Percentiles rank a stretch among this genome's conserved stretches.
Evolutionary conservation across 1,284 basidiomycete genomes (phyloP).

Genomic region (Phaffia rhodozyma): DNA sequence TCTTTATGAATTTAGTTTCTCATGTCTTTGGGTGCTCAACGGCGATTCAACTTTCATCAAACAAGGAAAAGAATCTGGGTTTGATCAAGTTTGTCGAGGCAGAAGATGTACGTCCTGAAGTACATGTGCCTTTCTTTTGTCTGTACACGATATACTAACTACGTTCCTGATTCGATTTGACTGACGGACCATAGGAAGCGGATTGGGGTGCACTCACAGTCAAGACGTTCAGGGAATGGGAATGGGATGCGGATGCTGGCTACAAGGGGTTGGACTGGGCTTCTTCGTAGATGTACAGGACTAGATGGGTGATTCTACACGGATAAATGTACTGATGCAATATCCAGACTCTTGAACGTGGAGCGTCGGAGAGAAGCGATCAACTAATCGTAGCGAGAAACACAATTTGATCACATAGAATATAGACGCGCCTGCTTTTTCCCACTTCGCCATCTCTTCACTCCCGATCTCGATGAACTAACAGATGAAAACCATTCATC

Average conservation of each 20-base stretch:
- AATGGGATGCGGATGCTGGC: conserved; percentile 5
- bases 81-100: neutral
- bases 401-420: too few species aligned
- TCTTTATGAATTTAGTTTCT: neutral
- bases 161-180: neutral
- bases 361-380: too few species aligned
- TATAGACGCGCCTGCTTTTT: too few species aligned
- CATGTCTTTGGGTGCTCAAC: neutral
- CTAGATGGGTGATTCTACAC: too few species aligned
- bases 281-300: too few species aligned
- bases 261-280: conserved; percentile 6
- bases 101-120: neutral
- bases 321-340: too few species aligned
- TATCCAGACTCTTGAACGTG: too few species aligned
- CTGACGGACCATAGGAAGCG: neutral
- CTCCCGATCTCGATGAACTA: too few species aligned
- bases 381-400: too few species aligned
- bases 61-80: neutral
- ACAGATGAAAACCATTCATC: too few species aligned
- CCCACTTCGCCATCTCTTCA: too few species aligned
- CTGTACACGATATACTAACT: neutral
- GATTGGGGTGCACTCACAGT: conserved; percentile 9
- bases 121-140: neutral
- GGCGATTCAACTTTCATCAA: neutral
- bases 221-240: conserved; percentile 2